Evolutionary conservation across 805 yeast genomes (phyloP).

Genomic region (Tetrapisispora namnaoensis): DNA sequence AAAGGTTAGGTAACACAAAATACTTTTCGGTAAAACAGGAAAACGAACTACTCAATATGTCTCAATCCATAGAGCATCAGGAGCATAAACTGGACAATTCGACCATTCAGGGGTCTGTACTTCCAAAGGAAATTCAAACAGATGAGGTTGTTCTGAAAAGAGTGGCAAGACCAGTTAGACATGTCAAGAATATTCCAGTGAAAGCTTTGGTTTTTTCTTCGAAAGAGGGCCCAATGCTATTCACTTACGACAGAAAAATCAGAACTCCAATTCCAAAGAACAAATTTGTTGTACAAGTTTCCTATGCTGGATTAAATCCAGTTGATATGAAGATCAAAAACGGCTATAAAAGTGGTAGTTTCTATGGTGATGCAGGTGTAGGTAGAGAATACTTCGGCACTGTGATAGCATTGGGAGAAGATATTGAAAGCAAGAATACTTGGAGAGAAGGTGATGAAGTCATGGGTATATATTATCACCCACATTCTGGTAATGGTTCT

Average conservation of each 20-base stretch:
- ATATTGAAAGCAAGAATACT: conserved; percentile 12
- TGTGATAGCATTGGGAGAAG: conserved; percentile 45
- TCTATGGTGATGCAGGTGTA: conserved; percentile 49
- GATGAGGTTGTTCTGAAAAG: conserved; percentile 24
- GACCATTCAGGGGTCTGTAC: conserved; percentile 12
- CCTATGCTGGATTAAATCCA: conserved; percentile 54
- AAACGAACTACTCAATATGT: not conserved
- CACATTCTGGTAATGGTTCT: conserved; percentile 44
- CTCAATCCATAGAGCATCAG: conserved; percentile 7
- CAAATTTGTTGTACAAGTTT: conserved; percentile 48
- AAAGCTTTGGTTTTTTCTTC: conserved; percentile 37
- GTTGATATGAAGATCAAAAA: conserved; percentile 53
- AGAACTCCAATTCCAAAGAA: conserved; percentile 39
- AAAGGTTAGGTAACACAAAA: no score
- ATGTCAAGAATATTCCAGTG: conserved; percentile 42
- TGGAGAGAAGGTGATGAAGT: conserved; percentile 55
- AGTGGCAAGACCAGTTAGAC: conserved; percentile 41
- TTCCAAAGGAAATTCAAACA: conserved; percentile 20
- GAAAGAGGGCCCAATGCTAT: conserved; percentile 29
- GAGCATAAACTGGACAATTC: conserved; percentile 16
- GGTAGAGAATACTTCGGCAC: conserved; percentile 66
- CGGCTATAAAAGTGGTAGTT: conserved; percentile 38
- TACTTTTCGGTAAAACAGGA: no score
- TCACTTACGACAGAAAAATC: conserved; percentile 46
- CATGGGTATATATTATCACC: conserved; percentile 50